Conservation (phyloP, 192 early-diverging fungal genomes). For the Backusella macrospora region DNA sequence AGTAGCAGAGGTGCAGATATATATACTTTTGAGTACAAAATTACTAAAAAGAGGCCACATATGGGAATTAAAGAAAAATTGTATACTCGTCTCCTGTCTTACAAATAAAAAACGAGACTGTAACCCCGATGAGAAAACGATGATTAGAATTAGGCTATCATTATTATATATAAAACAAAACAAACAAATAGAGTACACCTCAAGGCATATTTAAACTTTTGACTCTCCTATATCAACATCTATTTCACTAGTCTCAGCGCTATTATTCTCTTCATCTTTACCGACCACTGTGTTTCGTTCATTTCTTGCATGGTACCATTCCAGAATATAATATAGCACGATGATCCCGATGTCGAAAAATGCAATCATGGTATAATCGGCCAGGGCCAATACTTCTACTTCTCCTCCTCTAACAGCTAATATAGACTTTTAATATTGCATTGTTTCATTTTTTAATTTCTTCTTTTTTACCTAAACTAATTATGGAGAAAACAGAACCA, state of each 20-base stretch:
- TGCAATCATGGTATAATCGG: conserved; percentile 33
- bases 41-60: neutral
- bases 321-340: conserved; percentile 30
- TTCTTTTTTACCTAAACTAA: conserved; percentile 41
- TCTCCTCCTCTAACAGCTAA: conserved; percentile 13
- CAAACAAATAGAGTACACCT: neutral
- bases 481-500: conserved; percentile 48
- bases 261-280: neutral
- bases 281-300: neutral
- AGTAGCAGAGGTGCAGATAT: no score
- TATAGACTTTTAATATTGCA: neutral
- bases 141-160: neutral
- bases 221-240: neutral
- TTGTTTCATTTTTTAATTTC: neutral
- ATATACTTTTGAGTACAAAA: no score
- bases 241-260: no score
- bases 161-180: conserved; percentile 7
- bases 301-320: conserved; percentile 29
- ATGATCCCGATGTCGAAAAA: conserved; percentile 30
- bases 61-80: neutral
- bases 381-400: conserved; percentile 27
- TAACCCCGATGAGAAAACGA: neutral
- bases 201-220: neutral
- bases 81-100: neutral
- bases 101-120: neutral